Conservation (phyloP, 306 rosid species). For the Medicago arabica region DNA sequence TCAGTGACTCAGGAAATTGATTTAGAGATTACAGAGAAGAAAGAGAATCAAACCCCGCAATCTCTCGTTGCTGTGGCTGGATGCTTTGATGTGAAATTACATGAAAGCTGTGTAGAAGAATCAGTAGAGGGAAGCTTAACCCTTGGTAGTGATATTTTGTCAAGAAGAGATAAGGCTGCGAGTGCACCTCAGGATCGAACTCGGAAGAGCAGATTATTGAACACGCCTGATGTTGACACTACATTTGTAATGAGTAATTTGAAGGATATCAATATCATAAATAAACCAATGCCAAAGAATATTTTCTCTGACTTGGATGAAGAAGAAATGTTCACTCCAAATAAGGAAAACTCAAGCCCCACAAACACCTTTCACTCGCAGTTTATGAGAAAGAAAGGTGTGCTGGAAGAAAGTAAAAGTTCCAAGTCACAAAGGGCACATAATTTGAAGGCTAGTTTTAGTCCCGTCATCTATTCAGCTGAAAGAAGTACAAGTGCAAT, state of each 20-base stretch:
- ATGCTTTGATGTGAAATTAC: constrained; percentile 43
- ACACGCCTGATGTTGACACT: constrained; percentile 37
- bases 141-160: constrained; percentile 59
- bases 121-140: constrained; percentile 40
- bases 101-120: constrained; percentile 34
- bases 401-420: constrained; percentile 47
- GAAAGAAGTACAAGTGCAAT: constrained; percentile 39
- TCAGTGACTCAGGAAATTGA: constrained; percentile 38
- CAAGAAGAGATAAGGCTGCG: constrained; percentile 70
- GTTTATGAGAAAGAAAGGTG: constrained; percentile 58
- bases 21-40: constrained; percentile 37
- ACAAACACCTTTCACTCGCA: constrained; percentile 54
- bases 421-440: constrained; percentile 46
- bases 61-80: constrained; percentile 37
- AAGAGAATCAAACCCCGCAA: constrained; percentile 49
- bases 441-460: constrained; percentile 41
- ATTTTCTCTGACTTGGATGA: constrained; percentile 52
- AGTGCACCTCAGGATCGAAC: constrained; percentile 61
- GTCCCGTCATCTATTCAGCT: constrained; percentile 45
- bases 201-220: constrained; percentile 45
- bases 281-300: constrained; percentile 40
- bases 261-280: constrained; percentile 37
- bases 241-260: constrained; percentile 36
- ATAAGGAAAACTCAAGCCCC: constrained; percentile 75
- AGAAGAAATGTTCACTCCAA: constrained; percentile 61